These are phyloP conservation scores for Ochetophila trinervis DNA, from an alignment of 306 rosid species.

Conservation along the genomic window DNA sequence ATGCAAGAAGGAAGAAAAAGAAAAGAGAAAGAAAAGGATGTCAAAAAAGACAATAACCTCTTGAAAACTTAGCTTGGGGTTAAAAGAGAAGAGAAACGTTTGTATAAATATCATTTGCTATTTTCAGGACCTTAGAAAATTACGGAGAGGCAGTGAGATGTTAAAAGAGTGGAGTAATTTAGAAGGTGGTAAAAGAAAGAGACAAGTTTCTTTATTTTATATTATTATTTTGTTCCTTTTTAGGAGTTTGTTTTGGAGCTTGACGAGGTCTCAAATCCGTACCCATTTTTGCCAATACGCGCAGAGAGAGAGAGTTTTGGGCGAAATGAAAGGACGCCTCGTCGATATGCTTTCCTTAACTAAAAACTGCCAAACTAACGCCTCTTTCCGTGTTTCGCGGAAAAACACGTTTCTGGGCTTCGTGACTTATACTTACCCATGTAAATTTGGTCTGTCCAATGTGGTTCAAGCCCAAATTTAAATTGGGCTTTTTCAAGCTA, in stretches of 20 bases:
- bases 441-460: too few relatives aligned
- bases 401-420: too few relatives aligned
- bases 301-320: not conserved
- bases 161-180: too few relatives aligned
- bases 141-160: slow-evolving; percentile 23
- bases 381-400: not conserved
- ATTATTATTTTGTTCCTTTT: not conserved
- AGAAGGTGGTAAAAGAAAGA: slow-evolving; percentile 8
- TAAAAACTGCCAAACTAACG: not conserved
- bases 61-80: slow-evolving; percentile 15
- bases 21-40: not conserved
- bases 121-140: slow-evolving; percentile 30
- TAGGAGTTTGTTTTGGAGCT: slow-evolving; percentile 19
- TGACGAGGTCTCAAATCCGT: slow-evolving; percentile 40
- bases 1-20: not conserved
- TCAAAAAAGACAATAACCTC: slow-evolving; percentile 26
- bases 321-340: slow-evolving; percentile 21
- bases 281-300: not conserved
- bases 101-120: slow-evolving; percentile 26
- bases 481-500: too few relatives aligned
- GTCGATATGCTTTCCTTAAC: not conserved
- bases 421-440: too few relatives aligned
- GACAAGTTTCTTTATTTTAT: not conserved
- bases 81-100: slow-evolving; percentile 11
- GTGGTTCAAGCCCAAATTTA: too few relatives aligned